phyloP scores from a whole-genome alignment of 805 yeast genomes.

The Starmerella sp. region DNA sequence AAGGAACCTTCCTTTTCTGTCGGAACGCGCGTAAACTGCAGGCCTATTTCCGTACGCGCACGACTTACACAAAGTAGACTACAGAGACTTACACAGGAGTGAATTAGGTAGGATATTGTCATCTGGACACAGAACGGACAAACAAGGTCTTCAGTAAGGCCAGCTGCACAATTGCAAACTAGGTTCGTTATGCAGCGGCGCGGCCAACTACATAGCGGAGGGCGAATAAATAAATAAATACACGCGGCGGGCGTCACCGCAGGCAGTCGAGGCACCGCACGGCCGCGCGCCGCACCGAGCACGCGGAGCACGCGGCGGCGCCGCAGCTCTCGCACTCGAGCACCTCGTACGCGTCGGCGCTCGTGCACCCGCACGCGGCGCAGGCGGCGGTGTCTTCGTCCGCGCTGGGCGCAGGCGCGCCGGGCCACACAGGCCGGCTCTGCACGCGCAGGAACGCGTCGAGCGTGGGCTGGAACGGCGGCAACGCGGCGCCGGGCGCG shows the following conservation, averaged over 20 bases:
- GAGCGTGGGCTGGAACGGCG: conserved; percentile 7
- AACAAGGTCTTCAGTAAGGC: too few species aligned
- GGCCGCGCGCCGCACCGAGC: conserved; percentile 17
- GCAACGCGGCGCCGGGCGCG: not conserved
- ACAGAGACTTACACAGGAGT: too few species aligned
- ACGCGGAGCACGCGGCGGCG: conserved; percentile 13
- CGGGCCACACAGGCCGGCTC: conserved; percentile 3
- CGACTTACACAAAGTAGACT: too few species aligned
- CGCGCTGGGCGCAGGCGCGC: not conserved
- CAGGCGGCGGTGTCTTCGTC: not conserved
- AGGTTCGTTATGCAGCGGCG: too few species aligned
- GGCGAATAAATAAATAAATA: conserved; percentile 18
- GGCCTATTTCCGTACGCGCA: too few species aligned
- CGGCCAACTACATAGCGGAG: too few species aligned
- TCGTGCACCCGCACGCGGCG: conserved; percentile 5
- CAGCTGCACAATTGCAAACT: too few species aligned
- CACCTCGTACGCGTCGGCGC: conserved; percentile 12
- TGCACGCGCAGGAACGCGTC: conserved; percentile 14
- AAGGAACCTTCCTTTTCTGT: too few species aligned
- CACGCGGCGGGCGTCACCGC: not conserved
- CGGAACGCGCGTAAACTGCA: too few species aligned
- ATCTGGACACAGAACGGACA: too few species aligned
- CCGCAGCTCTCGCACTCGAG: conserved; percentile 15
- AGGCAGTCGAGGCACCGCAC: conserved; percentile 17
- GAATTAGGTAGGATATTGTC: too few species aligned